Base-by-base conservation (phyloP, 352 stramenopile genomes). In the Globisporangium carolinianum region DNA sequence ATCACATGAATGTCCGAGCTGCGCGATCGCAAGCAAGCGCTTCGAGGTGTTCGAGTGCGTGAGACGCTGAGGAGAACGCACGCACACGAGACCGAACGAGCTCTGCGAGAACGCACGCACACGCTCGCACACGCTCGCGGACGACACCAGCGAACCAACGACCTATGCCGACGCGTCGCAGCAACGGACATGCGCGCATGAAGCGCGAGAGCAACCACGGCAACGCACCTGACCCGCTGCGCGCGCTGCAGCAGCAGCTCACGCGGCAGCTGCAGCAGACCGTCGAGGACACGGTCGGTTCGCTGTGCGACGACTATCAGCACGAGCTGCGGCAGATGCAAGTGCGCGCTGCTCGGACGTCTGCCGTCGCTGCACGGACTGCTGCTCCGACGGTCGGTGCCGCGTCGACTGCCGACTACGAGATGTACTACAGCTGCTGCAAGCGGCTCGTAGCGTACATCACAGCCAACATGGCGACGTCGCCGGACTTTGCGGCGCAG, bases 361-460 rank as follows among this genome's bases (percentile, higher is more conserved):
- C 12, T 17, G 42, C 4, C 12, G 42, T 11, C 42, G 42, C 60
- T 38, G 46, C 68, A 54, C 54, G 56, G 17, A 43, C 53, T 49
- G 53, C 53, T 43, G 61, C 55, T 54, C 12, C 55, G 2, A 55
- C 60, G 18, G 60, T 42, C 42, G 61, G 32, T n/a, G 57, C 38
- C 60, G 66, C 46, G 51, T 57, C 39, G 15, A 64, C 58, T 6
- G 61, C 51, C 7, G 72, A 75, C 59, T 89, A 89, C 60, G 75
- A 91, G 39, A 38, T 66, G 17, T 89, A 83, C 65, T 76, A 83
- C 63, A 63, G 45, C 24, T 75, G 70, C 60, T 91, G 81, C 69
- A 65, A 72, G 50, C 73, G 66, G 12, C 61, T 91, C 47, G 76
- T 88, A 46, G 42, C 65, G 53, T 91, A 87, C 63, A 88, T 91